phyloP scores from a whole-genome alignment of 2,329 filamentous ascomycete species.

The Lasiodiplodia sp. region DNA sequence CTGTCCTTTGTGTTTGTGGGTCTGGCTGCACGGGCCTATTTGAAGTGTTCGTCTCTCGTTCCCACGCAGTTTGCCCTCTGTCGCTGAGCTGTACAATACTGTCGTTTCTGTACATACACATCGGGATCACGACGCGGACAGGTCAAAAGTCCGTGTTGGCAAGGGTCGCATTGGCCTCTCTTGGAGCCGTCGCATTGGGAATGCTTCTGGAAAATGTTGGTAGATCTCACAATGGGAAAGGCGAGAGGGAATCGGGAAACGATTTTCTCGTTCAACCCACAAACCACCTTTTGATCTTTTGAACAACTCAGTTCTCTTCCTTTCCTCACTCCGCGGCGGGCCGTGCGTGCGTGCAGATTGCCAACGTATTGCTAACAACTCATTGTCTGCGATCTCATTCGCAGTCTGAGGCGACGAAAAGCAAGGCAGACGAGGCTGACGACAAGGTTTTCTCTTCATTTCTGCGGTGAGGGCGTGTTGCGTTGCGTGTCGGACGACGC shows the following conservation, averaged over 20 bases:
- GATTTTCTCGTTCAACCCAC: slow-evolving; percentile 6
- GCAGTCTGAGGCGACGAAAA: background rate
- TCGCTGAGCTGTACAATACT: background rate
- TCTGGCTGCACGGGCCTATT: background rate
- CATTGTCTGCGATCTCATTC: background rate
- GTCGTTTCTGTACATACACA: slow-evolving; percentile 9
- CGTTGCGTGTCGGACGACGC: background rate
- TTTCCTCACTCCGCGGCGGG: background rate
- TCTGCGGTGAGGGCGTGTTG: slow-evolving; percentile 1
- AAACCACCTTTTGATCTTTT: background rate
- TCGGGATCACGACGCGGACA: background rate
- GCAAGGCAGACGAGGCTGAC: background rate
- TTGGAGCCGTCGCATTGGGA: background rate
- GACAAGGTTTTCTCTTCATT: background rate
- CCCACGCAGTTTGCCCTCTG: background rate
- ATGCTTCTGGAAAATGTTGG: slow-evolving; percentile 17
- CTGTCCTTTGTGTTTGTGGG: background rate
- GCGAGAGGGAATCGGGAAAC: background rate
- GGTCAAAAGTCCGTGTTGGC: background rate
- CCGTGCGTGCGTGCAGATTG: slow-evolving; percentile 15
- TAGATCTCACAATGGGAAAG: background rate
- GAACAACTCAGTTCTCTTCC: background rate
- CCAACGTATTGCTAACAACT: background rate
- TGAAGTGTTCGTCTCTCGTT: background rate
- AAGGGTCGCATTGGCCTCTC: background rate